Conservation (phyloP, 2,329 filamentous ascomycete genomes). For the Chaetoscypha palmicola region DNA sequence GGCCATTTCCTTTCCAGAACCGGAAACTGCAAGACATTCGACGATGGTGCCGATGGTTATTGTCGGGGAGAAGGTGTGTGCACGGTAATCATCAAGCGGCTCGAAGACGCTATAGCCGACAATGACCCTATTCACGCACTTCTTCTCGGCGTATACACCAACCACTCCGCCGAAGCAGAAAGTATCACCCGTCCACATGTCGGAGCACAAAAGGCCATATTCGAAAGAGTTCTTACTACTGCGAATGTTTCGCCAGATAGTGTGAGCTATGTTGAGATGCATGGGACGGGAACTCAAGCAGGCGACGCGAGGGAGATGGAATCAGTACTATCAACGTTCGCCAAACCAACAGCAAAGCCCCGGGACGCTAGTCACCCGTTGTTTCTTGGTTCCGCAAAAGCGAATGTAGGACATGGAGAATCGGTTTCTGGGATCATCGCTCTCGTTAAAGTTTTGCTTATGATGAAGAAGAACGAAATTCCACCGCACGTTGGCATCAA, state of each 20-base stretch:
- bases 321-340: slow-evolving; percentile 62
- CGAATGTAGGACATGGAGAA: slow-evolving; percentile 29
- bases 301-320: slow-evolving; percentile 76
- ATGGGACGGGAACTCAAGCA: slow-evolving; percentile 78
- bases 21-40: slow-evolving; percentile 43
- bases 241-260: slow-evolving; percentile 68
- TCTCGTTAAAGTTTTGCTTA: slow-evolving; percentile 25
- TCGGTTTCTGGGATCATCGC: slow-evolving; percentile 23
- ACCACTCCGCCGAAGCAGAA: slow-evolving; percentile 72
- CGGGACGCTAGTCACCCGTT: slow-evolving; percentile 31
- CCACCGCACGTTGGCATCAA: slow-evolving; percentile 22
- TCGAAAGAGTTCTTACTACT: slow-evolving; percentile 59
- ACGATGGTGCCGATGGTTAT: slow-evolving; percentile 43
- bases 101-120: slow-evolving; percentile 42
- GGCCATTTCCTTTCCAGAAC: slow-evolving; percentile 31
- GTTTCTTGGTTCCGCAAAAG: slow-evolving; percentile 34
- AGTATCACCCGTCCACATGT: slow-evolving; percentile 79
- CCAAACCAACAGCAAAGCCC: slow-evolving; percentile 41
- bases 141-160: slow-evolving; percentile 66
- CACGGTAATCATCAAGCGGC: slow-evolving; percentile 40
- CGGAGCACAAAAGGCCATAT: slow-evolving; percentile 66
- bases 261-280: slow-evolving; percentile 78
- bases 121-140: slow-evolving; percentile 41
- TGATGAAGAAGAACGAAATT: slow-evolving; percentile 22
- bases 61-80: slow-evolving; percentile 43